phyloP scores from a whole-genome alignment of 305 asterid genomes.

The Plantago rigida region DNA sequence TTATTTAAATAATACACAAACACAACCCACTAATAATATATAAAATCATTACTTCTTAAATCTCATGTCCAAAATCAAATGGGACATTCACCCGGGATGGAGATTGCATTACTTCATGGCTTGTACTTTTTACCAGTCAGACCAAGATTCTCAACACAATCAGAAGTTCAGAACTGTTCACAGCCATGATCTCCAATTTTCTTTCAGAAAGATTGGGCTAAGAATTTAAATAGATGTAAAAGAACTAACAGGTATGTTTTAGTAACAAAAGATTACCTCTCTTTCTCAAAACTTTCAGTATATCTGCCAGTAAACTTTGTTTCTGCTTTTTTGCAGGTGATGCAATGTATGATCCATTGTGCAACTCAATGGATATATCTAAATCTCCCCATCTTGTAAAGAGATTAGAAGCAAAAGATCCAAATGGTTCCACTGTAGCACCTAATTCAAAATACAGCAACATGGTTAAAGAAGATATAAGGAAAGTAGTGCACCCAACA shows the following conservation, averaged over 20 bases:
- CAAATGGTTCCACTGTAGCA: slow-evolving; percentile 91
- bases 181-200: background rate
- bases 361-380: slow-evolving; percentile 78
- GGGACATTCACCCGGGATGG: too few species aligned
- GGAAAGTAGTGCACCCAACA: slow-evolving; percentile 1
- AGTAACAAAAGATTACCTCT: slow-evolving; percentile 42
- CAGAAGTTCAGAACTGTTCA: too few species aligned
- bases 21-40: too few species aligned
- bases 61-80: too few species aligned
- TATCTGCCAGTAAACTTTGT: slow-evolving; percentile 52
- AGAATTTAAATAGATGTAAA: background rate
- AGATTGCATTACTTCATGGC: too few species aligned
- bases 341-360: slow-evolving; percentile 54
- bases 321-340: slow-evolving; percentile 71
- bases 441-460: slow-evolving; percentile 48
- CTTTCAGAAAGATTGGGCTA: slow-evolving; percentile 8
- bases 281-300: slow-evolving; percentile 47
- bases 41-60: too few species aligned
- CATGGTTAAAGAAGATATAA: slow-evolving; percentile 18
- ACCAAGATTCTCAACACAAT: too few species aligned
- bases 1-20: too few species aligned
- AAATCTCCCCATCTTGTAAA: slow-evolving; percentile 92
- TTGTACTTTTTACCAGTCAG: too few species aligned
- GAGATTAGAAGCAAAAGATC: slow-evolving; percentile 90
- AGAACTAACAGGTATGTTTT: slow-evolving; percentile 9